Evolutionary conservation across 1,284 basidiomycete genomes (phyloP), one percentile per base, ranked within the genome.

Genomic region (Chalciporus sp.): DNA sequence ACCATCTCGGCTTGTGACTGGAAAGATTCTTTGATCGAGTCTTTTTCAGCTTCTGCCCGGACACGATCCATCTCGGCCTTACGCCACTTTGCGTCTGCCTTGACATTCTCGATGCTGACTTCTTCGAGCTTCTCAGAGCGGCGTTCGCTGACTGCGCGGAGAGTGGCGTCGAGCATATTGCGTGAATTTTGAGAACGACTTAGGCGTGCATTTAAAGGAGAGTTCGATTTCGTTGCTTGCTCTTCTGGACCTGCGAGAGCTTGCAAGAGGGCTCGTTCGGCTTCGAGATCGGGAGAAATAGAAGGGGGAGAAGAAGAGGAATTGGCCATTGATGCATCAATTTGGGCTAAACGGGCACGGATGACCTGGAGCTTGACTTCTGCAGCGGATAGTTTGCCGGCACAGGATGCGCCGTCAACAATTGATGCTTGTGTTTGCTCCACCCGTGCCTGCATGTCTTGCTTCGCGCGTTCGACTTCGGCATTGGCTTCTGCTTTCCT

Each of bases 131-230:
- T 85, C 58, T 92, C 89, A 19, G 89, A 90, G 52, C 81, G 84
- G 46, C 92, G 80, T 66, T 94, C 88, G 47, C 87, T 86, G 28
- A 90, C 84, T 11, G 90, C 90, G 26, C 88, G 84, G 60, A 97
- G 81, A 29, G 89, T 87, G 9, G 88, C 90, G 28, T 93, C 87
- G 64, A 96, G 90, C 76, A 94, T 89, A 33, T 85, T 85, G 47
- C 79, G 80, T 12, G 91, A 86, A 65, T 93, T 93, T 52, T 79
- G 79, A 9, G 92, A 88, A 9, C 84, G 83, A 61, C 84, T 81
- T 17, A 92, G 70, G 42, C 85, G 83, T 37, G 74, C 69, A 56
- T 81, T 83, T 19, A 92, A 71, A 0, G 80, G 67, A 5, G 88
- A 87, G 56, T 85, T 82, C 7, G 83, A 69, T 53, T 77, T 81